phyloP scores from a whole-genome alignment of 371 early-diverging fungal species.

The Mortierella sp. region DNA sequence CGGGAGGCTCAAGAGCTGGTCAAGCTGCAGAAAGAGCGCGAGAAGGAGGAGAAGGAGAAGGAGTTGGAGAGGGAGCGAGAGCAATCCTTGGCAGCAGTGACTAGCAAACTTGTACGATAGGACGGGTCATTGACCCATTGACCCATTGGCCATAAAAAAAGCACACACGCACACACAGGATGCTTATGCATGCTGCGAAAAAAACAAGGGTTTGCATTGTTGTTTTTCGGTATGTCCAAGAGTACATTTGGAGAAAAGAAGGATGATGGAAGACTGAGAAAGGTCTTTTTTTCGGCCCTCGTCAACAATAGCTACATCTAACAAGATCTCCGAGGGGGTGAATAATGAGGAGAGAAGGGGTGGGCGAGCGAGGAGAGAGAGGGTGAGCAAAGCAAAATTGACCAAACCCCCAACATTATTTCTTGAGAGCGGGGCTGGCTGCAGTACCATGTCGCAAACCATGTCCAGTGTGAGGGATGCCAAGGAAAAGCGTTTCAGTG shows the following conservation, averaged over 20 bases:
- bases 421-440: not conserved
- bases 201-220: not conserved
- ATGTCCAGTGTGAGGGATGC: not conserved
- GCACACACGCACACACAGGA: not conserved
- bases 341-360: not conserved
- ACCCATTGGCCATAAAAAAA: too few relatives aligned
- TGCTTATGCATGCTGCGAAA: not conserved
- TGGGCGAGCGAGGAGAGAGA: too few relatives aligned
- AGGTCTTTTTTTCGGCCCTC: conserved; percentile 6
- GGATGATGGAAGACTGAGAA: conserved; percentile 11
- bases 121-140: not conserved
- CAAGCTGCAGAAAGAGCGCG: conserved; percentile 1
- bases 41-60: conserved; percentile 1
- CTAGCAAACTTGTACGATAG: conserved; percentile 6
- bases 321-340: conserved; percentile 7
- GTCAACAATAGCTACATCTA: not conserved
- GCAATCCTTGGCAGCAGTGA: not conserved
- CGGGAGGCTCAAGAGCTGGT: conserved; percentile 22
- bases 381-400: not conserved
- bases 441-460: not conserved
- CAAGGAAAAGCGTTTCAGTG: not conserved
- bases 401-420: conserved; percentile 3
- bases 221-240: not conserved
- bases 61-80: not conserved
- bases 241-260: conserved; percentile 1